phyloP scores from a whole-genome alignment of 2,329 filamentous ascomycete genomes.

The Aspergillus aculeatinus region DNA sequence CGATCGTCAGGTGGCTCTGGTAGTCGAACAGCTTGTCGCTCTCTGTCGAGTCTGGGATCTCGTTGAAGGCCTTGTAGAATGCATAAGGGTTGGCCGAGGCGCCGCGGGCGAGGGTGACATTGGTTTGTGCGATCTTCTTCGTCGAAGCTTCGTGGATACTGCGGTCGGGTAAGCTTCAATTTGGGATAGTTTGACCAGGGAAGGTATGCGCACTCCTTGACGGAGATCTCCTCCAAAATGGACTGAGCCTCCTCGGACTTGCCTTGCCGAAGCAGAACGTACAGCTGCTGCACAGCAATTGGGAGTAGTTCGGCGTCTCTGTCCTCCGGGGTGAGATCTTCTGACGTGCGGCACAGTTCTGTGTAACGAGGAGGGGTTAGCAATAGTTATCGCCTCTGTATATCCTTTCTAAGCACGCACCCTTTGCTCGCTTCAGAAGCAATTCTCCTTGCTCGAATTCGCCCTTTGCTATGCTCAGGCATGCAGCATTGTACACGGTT shows the following conservation, averaged over 20 bases:
- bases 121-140: constrained; percentile 60
- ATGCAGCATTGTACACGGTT: constrained; percentile 65
- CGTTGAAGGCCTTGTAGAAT: constrained; percentile 56
- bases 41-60: constrained; percentile 45
- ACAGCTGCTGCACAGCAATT: constrained; percentile 61
- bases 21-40: constrained; percentile 60
- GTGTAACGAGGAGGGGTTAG: constrained; percentile 1
- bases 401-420: constrained; percentile 29
- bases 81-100: constrained; percentile 56
- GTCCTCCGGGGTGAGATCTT: constrained; percentile 60
- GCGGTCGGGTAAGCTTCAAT: constrained; percentile 13
- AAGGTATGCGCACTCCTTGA: constrained; percentile 46
- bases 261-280: constrained; percentile 56
- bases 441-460: constrained; percentile 59
- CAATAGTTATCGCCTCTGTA: background rate
- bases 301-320: constrained; percentile 60
- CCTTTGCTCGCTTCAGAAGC: constrained; percentile 59
- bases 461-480: constrained; percentile 61
- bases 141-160: constrained; percentile 60
- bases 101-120: constrained; percentile 52
- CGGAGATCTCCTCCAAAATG: constrained; percentile 51
- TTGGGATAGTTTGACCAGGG: background rate
- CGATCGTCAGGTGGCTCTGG: constrained; percentile 54
- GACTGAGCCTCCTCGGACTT: constrained; percentile 57
- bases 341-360: constrained; percentile 60